Evolutionary conservation across 805 yeast genomes (phyloP), one percentile per base, ranked within the genome.

Genomic region (Ogataea chonburiensis): DNA sequence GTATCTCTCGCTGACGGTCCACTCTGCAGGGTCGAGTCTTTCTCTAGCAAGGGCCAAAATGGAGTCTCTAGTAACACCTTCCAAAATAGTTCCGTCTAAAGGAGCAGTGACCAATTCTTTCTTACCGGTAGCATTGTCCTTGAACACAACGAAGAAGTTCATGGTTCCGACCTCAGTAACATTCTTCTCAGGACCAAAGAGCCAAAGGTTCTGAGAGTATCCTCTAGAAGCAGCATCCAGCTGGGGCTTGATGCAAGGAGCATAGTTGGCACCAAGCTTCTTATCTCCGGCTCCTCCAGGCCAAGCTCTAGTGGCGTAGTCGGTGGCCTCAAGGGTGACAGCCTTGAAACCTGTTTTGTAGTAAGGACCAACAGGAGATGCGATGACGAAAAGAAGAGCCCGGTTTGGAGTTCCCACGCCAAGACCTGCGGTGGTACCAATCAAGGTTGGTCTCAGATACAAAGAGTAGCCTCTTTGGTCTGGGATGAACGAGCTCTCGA

Each of bases 271-370:
- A 64, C 98, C 98, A 55, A 91, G 77, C 67, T 91, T 91, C 65
- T 78, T 82, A 77, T 91, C 84, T 66, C 98, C 98, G 53, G 80
- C 88, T 64, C 98, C 98, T 56, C 96, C 96, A 59, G 98, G 98
- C 98, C 98, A 91, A 19, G 98, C 98, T 70, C 98, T 85, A 21
- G 89, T 89, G 33, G 96, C 96, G 53, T 86, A 80, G 60, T 87
- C 95, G 22, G 96, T 89, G 49, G 98, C 97, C 68, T 91, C 96
- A 47, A 93, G 74, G 44, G 77, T 73, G 37, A 93, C 96, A 26
- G 98, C 96, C 67, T 89, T 88, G 79, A 91, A 91, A 13, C 98
- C 97, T 13, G 96, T 84, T 55, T 83, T 74, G 68, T 84, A 87
- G 75, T 91, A 93, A 17, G 98, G 97, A 33, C 98, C 98, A 19